Evolutionary conservation across 345 rosid species (phyloP).

Genomic region (Salix viminalis): DNA sequence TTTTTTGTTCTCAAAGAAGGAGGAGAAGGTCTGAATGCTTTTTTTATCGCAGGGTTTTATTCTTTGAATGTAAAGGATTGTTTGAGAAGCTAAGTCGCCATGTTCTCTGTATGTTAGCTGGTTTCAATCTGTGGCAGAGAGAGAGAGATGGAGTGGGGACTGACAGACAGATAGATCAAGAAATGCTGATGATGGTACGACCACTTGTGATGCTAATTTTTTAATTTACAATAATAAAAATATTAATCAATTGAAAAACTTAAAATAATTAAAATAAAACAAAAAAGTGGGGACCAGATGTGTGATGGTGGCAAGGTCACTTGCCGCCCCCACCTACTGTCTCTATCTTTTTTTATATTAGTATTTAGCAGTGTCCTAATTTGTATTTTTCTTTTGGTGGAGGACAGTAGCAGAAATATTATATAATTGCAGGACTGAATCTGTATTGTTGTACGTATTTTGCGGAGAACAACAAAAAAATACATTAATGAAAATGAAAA

Average conservation of each 20-base stretch:
- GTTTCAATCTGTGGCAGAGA: not conserved
- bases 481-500: not conserved
- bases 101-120: not conserved
- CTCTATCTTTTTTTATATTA: not conserved
- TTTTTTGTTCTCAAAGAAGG: not conserved
- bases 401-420: no score
- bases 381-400: no score
- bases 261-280: not conserved
- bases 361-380: no score
- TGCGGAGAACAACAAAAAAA: not conserved
- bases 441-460: no score
- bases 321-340: not conserved
- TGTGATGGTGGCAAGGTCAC: constrained; percentile 17
- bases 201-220: no score
- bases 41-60: not conserved
- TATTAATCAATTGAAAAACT: no score
- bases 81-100: not conserved
- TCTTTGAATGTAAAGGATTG: not conserved
- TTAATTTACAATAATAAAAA: no score
- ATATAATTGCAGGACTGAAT: no score
- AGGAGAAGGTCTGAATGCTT: not conserved
- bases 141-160: not conserved
- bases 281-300: constrained; percentile 15
- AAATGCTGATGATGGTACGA: no score
- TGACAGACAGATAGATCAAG: no score